Conservation (phyloP, 2,329 filamentous ascomycete species). For the Cladophialophora psammophila region DNA sequence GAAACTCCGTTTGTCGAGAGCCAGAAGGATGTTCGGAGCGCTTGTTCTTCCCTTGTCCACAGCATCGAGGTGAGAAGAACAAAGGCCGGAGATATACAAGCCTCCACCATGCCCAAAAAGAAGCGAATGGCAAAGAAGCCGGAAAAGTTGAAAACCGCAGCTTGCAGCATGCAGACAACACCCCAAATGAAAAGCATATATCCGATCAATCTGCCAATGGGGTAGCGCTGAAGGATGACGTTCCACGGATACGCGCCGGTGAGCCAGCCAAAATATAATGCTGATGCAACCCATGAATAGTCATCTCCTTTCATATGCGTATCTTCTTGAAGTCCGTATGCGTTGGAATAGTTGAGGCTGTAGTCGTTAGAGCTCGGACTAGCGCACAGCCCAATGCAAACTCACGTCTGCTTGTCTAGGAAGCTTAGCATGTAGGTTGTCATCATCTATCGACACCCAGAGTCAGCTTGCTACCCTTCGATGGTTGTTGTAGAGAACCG, state of each 20-base stretch:
- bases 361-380: constrained; percentile 2
- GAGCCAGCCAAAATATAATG: constrained; percentile 55
- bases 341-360: constrained; percentile 50
- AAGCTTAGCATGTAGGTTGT: constrained; percentile 49
- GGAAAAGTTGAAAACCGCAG: constrained; percentile 50
- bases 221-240: constrained; percentile 51
- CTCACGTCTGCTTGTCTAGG: constrained; percentile 43
- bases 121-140: constrained; percentile 57
- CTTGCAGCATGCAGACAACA: constrained; percentile 48
- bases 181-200: constrained; percentile 54
- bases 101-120: constrained; percentile 54
- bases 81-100: constrained; percentile 42
- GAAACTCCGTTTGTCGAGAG: constrained; percentile 49
- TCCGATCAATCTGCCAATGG: constrained; percentile 53
- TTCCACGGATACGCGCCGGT: constrained; percentile 51
- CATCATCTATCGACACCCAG: constrained; percentile 44
- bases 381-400: not conserved
- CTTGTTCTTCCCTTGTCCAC: constrained; percentile 49
- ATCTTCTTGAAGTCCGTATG: constrained; percentile 53
- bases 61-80: constrained; percentile 50
- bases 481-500: constrained; percentile 1
- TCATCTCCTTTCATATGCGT: constrained; percentile 52
- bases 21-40: constrained; percentile 48
- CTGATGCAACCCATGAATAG: constrained; percentile 56
- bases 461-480: not conserved